These are phyloP conservation scores for Gilbertella persicaria DNA, from an alignment of 371 early-diverging fungal genomes.

Conservation along the genomic window DNA sequence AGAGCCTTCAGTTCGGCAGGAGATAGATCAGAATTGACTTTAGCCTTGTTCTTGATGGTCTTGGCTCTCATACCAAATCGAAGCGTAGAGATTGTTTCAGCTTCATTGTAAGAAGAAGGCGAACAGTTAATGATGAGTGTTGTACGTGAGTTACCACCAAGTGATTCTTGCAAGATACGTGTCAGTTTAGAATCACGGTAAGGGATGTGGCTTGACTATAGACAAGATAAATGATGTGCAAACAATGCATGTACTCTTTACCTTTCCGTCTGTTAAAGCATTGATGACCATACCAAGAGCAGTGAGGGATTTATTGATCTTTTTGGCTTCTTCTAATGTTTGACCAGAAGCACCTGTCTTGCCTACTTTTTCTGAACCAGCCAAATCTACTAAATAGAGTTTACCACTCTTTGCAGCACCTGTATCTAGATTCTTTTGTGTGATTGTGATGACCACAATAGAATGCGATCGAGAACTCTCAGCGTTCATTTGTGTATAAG, in stretches of 20 bases:
- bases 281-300: constrained; percentile 99
- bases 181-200: constrained; percentile 99
- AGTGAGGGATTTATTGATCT: constrained; percentile 98
- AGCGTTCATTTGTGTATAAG: constrained; percentile 97
- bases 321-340: constrained; percentile 99
- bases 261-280: constrained; percentile 90
- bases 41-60: constrained; percentile 98
- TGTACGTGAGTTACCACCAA: constrained; percentile 97
- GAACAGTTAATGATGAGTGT: constrained; percentile 97
- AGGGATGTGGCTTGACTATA: constrained; percentile 91
- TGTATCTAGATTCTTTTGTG: constrained; percentile 88
- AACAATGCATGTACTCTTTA: constrained; percentile 29
- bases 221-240: neutral
- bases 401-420: constrained; percentile 90
- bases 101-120: constrained; percentile 94
- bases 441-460: constrained; percentile 95
- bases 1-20: constrained; percentile 91
- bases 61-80: constrained; percentile 98
- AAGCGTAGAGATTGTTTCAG: constrained; percentile 94
- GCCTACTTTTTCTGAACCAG: constrained; percentile 98
- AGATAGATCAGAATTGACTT: constrained; percentile 92
- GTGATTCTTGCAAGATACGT: constrained; percentile 96
- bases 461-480: constrained; percentile 97
- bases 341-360: constrained; percentile 99
- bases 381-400: constrained; percentile 97